phyloP scores from a whole-genome alignment of 257 asterid genomes.

The Henckelia pumila region DNA sequence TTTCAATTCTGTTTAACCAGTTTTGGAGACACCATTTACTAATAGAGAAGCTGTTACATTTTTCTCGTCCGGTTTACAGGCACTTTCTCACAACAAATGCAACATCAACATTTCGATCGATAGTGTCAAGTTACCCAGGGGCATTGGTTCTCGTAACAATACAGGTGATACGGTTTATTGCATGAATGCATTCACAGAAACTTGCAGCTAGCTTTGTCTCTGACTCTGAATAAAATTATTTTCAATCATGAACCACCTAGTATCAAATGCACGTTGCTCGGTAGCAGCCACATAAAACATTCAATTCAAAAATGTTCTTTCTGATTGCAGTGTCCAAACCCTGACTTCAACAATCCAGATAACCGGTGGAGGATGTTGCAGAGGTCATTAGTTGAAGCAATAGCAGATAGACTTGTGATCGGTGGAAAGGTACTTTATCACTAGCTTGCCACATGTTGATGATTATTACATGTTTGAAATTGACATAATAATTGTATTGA shows the following conservation, averaged over 20 bases:
- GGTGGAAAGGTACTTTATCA: slow-evolving; percentile 64
- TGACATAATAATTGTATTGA: slow-evolving; percentile 2
- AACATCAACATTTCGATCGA: slow-evolving; percentile 74
- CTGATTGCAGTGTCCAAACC: slow-evolving; percentile 86
- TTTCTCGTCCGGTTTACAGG: slow-evolving; percentile 38
- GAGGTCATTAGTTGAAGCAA: slow-evolving; percentile 83
- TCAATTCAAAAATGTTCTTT: slow-evolving; percentile 21
- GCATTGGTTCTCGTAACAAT: slow-evolving; percentile 69
- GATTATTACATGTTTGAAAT: slow-evolving; percentile 5
- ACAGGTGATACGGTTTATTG: slow-evolving; percentile 51
- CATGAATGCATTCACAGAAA: not conserved
- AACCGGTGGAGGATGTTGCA: slow-evolving; percentile 89
- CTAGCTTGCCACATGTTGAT: slow-evolving; percentile 10
- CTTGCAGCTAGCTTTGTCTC: not conserved
- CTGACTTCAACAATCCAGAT: slow-evolving; percentile 85
- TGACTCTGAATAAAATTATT: not conserved
- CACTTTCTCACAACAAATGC: slow-evolving; percentile 78
- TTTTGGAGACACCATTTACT: slow-evolving; percentile 1
- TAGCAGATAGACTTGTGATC: slow-evolving; percentile 50
- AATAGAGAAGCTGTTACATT: slow-evolving; percentile 8
- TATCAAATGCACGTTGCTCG: slow-evolving; percentile 1
- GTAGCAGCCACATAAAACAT: slow-evolving; percentile 8
- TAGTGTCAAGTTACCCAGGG: slow-evolving; percentile 83
- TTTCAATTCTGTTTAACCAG: not conserved
- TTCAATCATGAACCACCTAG: not conserved